Conservation (phyloP, 306 rosid genomes). For the Quercus wislizeni region DNA sequence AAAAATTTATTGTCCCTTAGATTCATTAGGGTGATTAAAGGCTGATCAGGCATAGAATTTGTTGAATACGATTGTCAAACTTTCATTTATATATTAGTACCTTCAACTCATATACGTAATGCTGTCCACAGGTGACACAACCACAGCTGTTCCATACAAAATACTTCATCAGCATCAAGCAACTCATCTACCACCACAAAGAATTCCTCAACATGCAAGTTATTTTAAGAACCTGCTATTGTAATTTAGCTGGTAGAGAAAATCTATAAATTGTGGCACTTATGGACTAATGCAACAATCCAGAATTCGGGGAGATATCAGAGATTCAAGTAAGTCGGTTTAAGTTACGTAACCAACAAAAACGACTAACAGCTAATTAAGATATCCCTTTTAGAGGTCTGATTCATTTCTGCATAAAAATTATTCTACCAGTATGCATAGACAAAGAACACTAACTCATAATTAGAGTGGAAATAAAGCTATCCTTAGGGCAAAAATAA, state of each 20-base stretch:
- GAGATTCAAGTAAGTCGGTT: not conserved
- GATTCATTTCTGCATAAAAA: not conserved
- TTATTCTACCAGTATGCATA: not conserved
- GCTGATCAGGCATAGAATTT: not conserved
- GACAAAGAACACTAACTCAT: not conserved
- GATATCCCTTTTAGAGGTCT: not conserved
- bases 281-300: not conserved
- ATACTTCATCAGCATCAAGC: constrained; percentile 90
- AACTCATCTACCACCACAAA: constrained; percentile 78
- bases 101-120: constrained; percentile 65
- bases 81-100: constrained; percentile 26
- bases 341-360: not conserved
- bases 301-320: not conserved
- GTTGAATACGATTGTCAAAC: not conserved
- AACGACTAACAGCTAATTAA: not conserved
- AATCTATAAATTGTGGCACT: not conserved
- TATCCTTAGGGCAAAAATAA: too few species aligned
- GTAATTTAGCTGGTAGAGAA: not conserved
- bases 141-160: constrained; percentile 96
- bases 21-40: too few species aligned
- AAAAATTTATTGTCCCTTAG: not conserved
- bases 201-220: constrained; percentile 85
- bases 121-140: constrained; percentile 92
- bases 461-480: not conserved
- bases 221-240: constrained; percentile 4